These are phyloP conservation scores for Trichosphaerium sp. DNA, from an alignment of 78 protist genomes.

Conservation along the genomic window DNA sequence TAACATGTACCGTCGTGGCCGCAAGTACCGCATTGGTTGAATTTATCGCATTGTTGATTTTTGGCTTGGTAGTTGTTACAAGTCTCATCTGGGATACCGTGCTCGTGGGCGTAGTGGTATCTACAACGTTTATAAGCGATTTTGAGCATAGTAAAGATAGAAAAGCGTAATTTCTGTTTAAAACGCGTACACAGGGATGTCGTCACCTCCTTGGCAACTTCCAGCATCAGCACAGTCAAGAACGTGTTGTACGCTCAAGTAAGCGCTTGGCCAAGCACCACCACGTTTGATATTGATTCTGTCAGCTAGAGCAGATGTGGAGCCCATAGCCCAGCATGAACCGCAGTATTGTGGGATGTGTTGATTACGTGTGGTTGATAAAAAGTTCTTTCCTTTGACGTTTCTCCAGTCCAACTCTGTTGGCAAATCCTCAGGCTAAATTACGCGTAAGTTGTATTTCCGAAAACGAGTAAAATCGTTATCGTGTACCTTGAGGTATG, in stretches of 20 bases:
- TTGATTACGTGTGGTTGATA: background rate
- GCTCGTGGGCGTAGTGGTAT: slow-evolving; percentile 1
- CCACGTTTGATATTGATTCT: background rate
- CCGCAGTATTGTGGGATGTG: slow-evolving; percentile 4
- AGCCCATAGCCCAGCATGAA: slow-evolving; percentile 4
- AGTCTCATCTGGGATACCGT: slow-evolving; percentile 12
- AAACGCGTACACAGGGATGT: background rate
- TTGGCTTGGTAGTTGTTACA: slow-evolving; percentile 14
- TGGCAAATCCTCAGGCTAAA: slow-evolving; percentile 26
- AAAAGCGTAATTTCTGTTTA: no score
- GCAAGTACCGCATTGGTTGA: slow-evolving; percentile 3
- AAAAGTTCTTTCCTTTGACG: slow-evolving; percentile 9
- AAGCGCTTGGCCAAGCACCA: background rate
- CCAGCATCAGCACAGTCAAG: background rate
- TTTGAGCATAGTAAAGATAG: no score
- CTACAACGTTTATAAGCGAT: no score
- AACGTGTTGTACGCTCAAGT: background rate
- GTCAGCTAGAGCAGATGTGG: background rate
- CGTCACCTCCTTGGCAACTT: slow-evolving; percentile 14
- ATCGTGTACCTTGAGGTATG: slow-evolving; percentile 6
- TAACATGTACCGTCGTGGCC: background rate
- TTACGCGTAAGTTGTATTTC: no score
- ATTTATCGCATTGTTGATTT: background rate
- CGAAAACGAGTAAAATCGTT: no score
- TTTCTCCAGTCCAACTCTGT: slow-evolving; percentile 1